Percentiles rank a stretch among this genome's conserved stretches.
Conservation (phyloP, 2,329 filamentous ascomycete genomes). For the Paraconiothyrium sp. region DNA sequence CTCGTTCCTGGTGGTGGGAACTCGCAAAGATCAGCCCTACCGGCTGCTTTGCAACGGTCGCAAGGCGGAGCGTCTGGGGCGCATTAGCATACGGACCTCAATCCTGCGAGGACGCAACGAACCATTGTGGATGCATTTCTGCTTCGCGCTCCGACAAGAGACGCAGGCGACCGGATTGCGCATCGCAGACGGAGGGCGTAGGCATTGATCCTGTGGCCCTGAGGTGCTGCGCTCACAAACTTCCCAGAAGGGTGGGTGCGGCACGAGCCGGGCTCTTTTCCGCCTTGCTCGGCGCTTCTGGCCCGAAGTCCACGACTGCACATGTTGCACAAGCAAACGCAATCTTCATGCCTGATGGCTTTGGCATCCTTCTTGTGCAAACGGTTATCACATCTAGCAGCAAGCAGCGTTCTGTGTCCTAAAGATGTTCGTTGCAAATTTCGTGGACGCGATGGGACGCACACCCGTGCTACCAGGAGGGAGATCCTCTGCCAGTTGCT, state of each 20-base stretch:
- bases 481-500: no score
- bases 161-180: conserved; percentile 52
- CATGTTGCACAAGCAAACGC: no score
- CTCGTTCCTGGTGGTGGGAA: conserved; percentile 52
- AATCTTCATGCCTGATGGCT: no score
- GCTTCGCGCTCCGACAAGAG: conserved; percentile 51
- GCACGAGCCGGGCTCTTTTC: not conserved
- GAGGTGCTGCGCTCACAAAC: not conserved
- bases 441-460: no score
- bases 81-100: conserved; percentile 4
- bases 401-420: no score
- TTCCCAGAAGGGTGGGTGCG: not conserved
- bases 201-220: conserved; percentile 11
- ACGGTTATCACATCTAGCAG: no score
- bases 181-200: conserved; percentile 32
- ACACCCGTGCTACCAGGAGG: no score
- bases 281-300: not conserved
- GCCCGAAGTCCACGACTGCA: not conserved
- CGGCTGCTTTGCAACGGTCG: conserved; percentile 48
- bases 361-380: no score
- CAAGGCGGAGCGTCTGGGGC: conserved; percentile 46
- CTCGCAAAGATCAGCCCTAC: conserved; percentile 43
- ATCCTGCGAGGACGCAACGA: not conserved
- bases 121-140: conserved; percentile 50
- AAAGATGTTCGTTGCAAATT: no score